phyloP scores from a whole-genome alignment of 164 flowering plant species.

The Magnolia changhungtana region DNA sequence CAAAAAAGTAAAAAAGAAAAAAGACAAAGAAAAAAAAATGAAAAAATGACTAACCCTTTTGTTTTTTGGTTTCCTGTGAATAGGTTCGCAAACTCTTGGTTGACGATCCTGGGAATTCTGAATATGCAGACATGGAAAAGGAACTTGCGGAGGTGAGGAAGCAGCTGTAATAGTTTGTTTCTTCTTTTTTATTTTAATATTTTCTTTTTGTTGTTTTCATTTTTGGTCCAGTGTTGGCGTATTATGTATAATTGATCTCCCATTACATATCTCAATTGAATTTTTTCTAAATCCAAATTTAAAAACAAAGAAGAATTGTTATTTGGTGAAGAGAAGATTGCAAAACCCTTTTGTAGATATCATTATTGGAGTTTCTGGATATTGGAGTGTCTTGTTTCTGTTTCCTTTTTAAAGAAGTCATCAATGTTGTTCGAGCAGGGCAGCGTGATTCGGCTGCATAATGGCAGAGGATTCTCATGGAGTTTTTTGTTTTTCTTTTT shows the following conservation, averaged over 20 bases:
- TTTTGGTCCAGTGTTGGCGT: not conserved
- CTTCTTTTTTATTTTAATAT: not conserved
- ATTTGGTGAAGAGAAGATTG: not conserved
- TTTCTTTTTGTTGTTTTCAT: slow-evolving; percentile 2
- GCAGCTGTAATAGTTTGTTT: slow-evolving; percentile 1
- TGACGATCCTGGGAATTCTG: slow-evolving; percentile 83
- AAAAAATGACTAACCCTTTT: not conserved
- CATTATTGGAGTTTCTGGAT: not conserved
- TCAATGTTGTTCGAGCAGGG: slow-evolving; percentile 47
- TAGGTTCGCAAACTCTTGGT: slow-evolving; percentile 68
- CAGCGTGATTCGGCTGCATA: slow-evolving; percentile 30
- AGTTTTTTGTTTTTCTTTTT: slow-evolving; percentile 28
- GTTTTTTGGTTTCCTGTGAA: not conserved
- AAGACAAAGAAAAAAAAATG: too few species aligned
- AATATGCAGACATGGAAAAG: slow-evolving; percentile 88
- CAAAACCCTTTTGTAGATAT: not conserved
- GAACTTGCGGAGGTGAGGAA: slow-evolving; percentile 80
- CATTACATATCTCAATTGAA: too few species aligned
- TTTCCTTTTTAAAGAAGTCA: slow-evolving; percentile 35
- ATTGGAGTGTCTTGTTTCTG: slow-evolving; percentile 1
- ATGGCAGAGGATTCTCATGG: slow-evolving; percentile 23
- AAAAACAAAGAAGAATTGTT: not conserved
- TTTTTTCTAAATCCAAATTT: not conserved
- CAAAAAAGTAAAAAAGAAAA: too few species aligned
- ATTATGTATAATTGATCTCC: not conserved